phyloP scores from a whole-genome alignment of 495 filamentous ascomycete species.

The Copromyces sp. region DNA sequence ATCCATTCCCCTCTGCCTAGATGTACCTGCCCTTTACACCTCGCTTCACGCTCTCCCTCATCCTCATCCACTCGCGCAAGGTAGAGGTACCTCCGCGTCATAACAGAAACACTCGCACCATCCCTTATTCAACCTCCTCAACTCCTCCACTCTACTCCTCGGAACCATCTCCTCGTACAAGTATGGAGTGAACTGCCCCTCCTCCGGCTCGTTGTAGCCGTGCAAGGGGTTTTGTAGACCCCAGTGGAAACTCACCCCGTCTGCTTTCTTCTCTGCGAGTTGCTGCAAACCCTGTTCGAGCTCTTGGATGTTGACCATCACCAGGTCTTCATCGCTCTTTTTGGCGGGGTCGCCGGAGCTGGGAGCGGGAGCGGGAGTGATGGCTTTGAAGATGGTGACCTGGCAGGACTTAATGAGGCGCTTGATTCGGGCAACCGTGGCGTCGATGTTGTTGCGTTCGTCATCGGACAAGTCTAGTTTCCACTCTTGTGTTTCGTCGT shows the following conservation, averaged over 20 bases:
- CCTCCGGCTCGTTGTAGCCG: accelerated
- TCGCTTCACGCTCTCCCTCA: not conserved
- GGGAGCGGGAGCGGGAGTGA: too few relatives aligned
- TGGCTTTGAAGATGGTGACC: not conserved
- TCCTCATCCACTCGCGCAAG: too few relatives aligned
- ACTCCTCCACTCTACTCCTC: not conserved
- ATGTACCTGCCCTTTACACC: too few relatives aligned
- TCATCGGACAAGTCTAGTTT: too few relatives aligned
- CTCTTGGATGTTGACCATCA: not conserved
- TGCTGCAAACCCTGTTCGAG: not conserved
- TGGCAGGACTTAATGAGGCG: not conserved
- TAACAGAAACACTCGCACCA: not conserved
- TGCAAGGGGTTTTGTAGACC: not conserved
- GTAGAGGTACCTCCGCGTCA: too few relatives aligned
- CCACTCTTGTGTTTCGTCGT: too few relatives aligned
- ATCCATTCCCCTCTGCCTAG: too few relatives aligned
- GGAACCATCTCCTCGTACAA: not conserved
- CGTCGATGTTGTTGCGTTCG: too few relatives aligned
- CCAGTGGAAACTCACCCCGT: not conserved
- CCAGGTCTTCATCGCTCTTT: not conserved
- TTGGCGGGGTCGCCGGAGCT: not conserved
- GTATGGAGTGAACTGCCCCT: not conserved
- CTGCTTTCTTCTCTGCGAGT: not conserved
- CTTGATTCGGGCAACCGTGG: not conserved
- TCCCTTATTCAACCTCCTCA: not conserved